Evolutionary conservation across 176 grass and related monocot genomes (phyloP), one percentile per base, ranked within the genome.

Genomic region (Echinochloa phyllopogon): DNA sequence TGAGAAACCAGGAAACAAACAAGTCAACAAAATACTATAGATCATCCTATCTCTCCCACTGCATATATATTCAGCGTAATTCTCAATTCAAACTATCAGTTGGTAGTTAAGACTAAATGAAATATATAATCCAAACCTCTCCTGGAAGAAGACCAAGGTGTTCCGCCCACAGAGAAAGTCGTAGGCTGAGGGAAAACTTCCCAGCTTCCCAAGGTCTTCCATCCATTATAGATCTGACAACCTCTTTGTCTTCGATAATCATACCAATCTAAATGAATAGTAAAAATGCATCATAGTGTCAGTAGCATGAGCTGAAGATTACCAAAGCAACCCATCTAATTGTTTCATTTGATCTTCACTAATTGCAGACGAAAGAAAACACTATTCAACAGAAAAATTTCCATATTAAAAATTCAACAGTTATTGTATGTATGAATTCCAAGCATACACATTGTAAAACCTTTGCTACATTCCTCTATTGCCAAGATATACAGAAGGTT

Each of bases 201-300:
- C 96, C 96, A 80, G 93, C 96, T 87, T 94, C 94, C 91, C 94
- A 95, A 84, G 91, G 89, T 68, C 81, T 98, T 80, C 93, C 96
- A 92, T 98, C 89, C 96, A 98, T 98, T 87, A 62, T 85, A 81
- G 96, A 98, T 52, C 77, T 79, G 81, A 98, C 63, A 92, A 92
- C 85, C 81, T 98, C 91, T 95, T 95, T 98, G 94, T 98, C 96
- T 89, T 98, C 96, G 77, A 98, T 94, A 82, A 98, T 80, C 62
- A 98, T 90, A 77, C 85, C 93, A 92, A 98, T 98, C 96, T 98
- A 87, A 61, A 82, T 87, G n/a, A 81, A 66, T 8, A 59, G 45
- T 10, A 56, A 68, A 25, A 55, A 16, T 6, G 15, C 9, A 15
- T 23, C 8, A 58, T 33, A 67, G 8, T 27, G n/a, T 55, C 38